Base-by-base conservation (phyloP, 78 protist genomes). In the Dictyostelium intermedium region DNA sequence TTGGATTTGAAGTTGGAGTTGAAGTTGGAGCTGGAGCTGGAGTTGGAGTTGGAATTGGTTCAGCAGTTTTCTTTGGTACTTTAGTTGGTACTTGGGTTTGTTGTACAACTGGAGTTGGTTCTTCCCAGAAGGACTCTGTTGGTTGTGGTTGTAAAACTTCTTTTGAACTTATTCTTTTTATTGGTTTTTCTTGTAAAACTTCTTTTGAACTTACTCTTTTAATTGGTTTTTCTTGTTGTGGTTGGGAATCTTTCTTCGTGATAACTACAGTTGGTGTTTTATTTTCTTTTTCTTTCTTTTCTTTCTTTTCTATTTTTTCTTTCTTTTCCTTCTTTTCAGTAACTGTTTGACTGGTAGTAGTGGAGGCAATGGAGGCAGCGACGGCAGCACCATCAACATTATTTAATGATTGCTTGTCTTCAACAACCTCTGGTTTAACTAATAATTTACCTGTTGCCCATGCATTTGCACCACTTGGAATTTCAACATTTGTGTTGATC, bases 381-480 rank as follows among this genome's bases (percentile, higher is more conserved):
- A 76, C 92, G 25, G 43, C 91, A 37, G 37, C 83, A 78, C 20
- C 47, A n/a, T 32, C 72, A 53, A 81, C 72, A 70, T 10, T 35
- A 23, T 35, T 83, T 35, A 30, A 30, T 1, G 74, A 35, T 84
- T 20, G 91, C 13, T 27, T 84, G 25, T 47, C 32, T 1, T 43
- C 41, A 66, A 66, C 34, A 11, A 27, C 18, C 9, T 66, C 74
- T 27, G 30, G 79, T 66, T 87, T 77, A 39, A 84, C 78, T 35
- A 78, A 89, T 30, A 89, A 50, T n/a, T 79, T 27, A 43, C 94
- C 94, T 13, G 94, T 89, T n/a, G 85, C 32, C 94, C 94, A 89
- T 14, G 94, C 94, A 89, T 89, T 89, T 16, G 73, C 87, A 30
- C 63, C 66, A 14, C 83, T 14, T 80, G 94, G 94, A 80, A 80